These are phyloP conservation scores for Scleromitrula shiraiana DNA, from an alignment of 2,329 filamentous ascomycete genomes.

Conservation along the genomic window DNA sequence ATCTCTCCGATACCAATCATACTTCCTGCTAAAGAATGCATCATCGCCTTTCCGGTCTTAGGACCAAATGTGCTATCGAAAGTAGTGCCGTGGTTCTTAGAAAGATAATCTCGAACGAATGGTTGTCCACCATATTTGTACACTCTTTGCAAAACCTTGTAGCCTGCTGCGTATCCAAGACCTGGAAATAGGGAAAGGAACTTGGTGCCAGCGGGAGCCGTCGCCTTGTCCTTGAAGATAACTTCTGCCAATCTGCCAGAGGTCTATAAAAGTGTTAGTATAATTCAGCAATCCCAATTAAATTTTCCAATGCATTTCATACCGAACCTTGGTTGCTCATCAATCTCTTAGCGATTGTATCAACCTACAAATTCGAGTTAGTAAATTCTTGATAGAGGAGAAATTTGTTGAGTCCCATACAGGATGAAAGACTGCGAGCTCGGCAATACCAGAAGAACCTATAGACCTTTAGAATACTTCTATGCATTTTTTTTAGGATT, in stretches of 20 bases:
- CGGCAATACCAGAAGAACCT: slow-evolving; percentile 90
- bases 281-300: slow-evolving; percentile 11
- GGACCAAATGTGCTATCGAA: slow-evolving; percentile 91
- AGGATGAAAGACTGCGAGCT: slow-evolving; percentile 87
- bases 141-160: slow-evolving; percentile 93
- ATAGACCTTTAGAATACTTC: slow-evolving; percentile 16
- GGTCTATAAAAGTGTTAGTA: slow-evolving; percentile 30
- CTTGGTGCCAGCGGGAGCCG: slow-evolving; percentile 61
- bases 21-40: slow-evolving; percentile 94
- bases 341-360: slow-evolving; percentile 96
- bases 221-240: slow-evolving; percentile 86
- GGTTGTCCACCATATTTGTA: slow-evolving; percentile 99
- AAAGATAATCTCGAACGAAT: slow-evolving; percentile 83
- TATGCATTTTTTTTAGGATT: background rate
- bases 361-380: slow-evolving; percentile 58
- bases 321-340: slow-evolving; percentile 94
- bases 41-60: slow-evolving; percentile 95
- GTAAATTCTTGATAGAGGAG: slow-evolving; percentile 13
- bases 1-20: slow-evolving; percentile 97
- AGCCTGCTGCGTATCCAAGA: slow-evolving; percentile 92
- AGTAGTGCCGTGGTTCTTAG: slow-evolving; percentile 65
- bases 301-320: background rate
- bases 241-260: slow-evolving; percentile 61
- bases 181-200: slow-evolving; percentile 96
- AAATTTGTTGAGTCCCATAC: slow-evolving; percentile 39